Conservation (phyloP, 2,329 filamentous ascomycete species). For the Stenocarpella maydis region DNA sequence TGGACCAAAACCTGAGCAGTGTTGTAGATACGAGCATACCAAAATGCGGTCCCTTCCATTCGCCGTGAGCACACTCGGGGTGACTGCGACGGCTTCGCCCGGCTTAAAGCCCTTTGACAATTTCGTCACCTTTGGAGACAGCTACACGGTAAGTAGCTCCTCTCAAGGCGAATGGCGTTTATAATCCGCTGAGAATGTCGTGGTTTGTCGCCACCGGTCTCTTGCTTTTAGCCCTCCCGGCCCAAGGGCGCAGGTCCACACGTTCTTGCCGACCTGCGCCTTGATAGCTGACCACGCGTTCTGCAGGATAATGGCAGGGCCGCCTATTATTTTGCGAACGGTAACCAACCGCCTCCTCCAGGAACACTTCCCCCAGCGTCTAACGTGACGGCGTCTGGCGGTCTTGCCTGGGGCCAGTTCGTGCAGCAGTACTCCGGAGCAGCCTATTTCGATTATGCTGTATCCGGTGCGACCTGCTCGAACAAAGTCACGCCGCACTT, state of each 20-base stretch:
- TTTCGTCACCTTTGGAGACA: slow-evolving; percentile 76
- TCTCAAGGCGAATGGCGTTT: background rate
- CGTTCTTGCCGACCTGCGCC: background rate
- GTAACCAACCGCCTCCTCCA: slow-evolving; percentile 68
- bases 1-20: background rate
- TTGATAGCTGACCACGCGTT: background rate
- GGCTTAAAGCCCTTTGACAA: slow-evolving; percentile 60
- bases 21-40: background rate
- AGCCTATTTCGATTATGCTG: slow-evolving; percentile 73
- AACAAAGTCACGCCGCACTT: slow-evolving; percentile 70
- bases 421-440: slow-evolving; percentile 67
- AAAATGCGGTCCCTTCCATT: slow-evolving; percentile 19
- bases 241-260: background rate
- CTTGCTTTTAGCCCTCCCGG: too few species aligned
- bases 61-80: background rate
- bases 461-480: slow-evolving; percentile 76
- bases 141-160: slow-evolving; percentile 61
- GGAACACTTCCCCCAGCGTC: slow-evolving; percentile 58
- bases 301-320: slow-evolving; percentile 69
- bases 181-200: background rate
- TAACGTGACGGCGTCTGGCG: slow-evolving; percentile 68
- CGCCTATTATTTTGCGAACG: slow-evolving; percentile 66
- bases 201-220: too few species aligned
- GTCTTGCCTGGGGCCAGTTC: slow-evolving; percentile 73
- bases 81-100: slow-evolving; percentile 20